Evolutionary conservation across 2,329 filamentous ascomycete species (phyloP).

Genomic region (Fusarium pseudonygamai): DNA sequence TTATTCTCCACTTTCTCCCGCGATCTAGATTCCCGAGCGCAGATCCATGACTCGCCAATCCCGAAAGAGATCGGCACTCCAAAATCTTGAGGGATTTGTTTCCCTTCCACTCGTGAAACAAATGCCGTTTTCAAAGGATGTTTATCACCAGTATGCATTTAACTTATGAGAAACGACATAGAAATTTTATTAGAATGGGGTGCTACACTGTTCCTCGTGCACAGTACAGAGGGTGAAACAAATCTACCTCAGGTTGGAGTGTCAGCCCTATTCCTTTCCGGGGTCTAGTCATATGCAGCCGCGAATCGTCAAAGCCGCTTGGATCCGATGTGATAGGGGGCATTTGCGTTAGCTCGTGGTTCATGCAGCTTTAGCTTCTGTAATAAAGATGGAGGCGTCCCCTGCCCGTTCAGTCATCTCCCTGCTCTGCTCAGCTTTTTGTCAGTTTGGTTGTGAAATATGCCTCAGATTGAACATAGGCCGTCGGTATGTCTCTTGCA

Average conservation of each 20-base stretch:
- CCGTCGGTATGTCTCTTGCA: not conserved
- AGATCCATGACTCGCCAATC: not conserved
- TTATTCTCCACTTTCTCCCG: not conserved
- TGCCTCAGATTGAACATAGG: not conserved
- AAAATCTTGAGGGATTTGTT: not conserved
- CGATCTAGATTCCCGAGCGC: not conserved
- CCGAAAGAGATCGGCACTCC: not conserved
- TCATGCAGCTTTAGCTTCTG: not conserved
- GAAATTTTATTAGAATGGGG: accelerated
- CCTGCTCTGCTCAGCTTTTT: not conserved
- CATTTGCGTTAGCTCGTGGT: not conserved
- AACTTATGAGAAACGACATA: accelerated
- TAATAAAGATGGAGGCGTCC: not conserved
- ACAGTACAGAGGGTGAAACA: not conserved
- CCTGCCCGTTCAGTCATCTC: too few relatives aligned
- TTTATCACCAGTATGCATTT: accelerated
- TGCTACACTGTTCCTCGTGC: not conserved
- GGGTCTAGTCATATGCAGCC: not conserved
- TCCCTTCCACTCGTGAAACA: not conserved
- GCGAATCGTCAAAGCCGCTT: not conserved
- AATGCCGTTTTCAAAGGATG: accelerated
- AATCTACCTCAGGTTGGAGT: not conserved
- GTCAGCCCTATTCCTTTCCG: not conserved
- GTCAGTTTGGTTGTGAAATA: not conserved
- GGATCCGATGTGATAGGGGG: not conserved